Conservation (phyloP, 2,329 filamentous ascomycete genomes). For the Aspergillus ustus region DNA sequence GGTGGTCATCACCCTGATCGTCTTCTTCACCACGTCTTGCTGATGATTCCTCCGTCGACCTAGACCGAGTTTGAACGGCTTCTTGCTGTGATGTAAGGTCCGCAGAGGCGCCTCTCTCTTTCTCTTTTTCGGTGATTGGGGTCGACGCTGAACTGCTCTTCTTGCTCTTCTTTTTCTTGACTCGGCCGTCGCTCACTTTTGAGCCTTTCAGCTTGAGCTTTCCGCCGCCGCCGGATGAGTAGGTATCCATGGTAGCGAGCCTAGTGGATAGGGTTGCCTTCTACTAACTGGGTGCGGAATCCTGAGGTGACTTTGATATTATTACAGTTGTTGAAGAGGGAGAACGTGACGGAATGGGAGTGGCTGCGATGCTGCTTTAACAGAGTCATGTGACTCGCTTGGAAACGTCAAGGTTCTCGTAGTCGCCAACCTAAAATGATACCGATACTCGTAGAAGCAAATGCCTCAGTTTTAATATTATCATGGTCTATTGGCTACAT, state of each 20-base stretch:
- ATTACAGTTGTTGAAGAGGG: background rate
- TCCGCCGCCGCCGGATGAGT: slow-evolving; percentile 69
- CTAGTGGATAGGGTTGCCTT: background rate
- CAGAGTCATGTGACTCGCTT: slow-evolving; percentile 20
- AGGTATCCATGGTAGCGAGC: slow-evolving; percentile 40
- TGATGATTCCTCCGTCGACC: background rate
- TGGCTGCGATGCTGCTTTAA: slow-evolving; percentile 10
- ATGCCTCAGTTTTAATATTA: background rate
- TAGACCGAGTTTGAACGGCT: background rate
- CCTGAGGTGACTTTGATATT: background rate
- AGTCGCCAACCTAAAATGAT: too few relatives aligned
- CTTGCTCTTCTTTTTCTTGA: slow-evolving; percentile 57
- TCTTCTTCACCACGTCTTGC: background rate
- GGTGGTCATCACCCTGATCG: slow-evolving; percentile 25
- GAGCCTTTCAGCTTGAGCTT: slow-evolving; percentile 84
- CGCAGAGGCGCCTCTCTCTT: background rate
- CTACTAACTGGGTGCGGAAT: background rate
- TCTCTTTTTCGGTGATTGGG: background rate
- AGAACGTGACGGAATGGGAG: slow-evolving; percentile 11
- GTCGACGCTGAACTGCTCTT: slow-evolving; percentile 40
- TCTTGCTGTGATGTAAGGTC: background rate
- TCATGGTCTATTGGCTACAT: too few relatives aligned
- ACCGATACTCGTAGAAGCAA: background rate
- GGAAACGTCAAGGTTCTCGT: too few relatives aligned
- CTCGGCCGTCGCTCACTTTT: slow-evolving; percentile 59